Evolutionary conservation across 805 yeast genomes (phyloP).

Genomic region (Schwanniomyces vanrijiae): DNA sequence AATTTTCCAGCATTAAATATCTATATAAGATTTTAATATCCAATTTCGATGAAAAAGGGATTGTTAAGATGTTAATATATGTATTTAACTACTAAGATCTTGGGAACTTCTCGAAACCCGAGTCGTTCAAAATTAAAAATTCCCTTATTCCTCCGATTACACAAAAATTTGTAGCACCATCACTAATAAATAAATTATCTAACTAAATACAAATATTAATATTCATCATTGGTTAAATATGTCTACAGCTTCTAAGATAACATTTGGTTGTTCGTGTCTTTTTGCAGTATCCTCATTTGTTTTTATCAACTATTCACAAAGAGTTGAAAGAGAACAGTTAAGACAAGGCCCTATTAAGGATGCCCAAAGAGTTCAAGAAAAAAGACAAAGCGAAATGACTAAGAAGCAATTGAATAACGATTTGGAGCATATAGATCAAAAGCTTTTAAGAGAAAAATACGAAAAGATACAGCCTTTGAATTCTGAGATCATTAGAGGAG

Average conservation of each 20-base stretch:
- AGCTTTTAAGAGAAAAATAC: constrained; percentile 55
- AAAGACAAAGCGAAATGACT: constrained; percentile 37
- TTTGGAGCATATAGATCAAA: constrained; percentile 66
- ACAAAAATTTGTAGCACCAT: constrained; percentile 3
- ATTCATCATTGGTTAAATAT: constrained; percentile 27
- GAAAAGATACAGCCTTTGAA: constrained; percentile 61
- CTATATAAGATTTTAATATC: background rate
- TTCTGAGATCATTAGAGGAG: constrained; percentile 27
- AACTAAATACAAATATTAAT: no score
- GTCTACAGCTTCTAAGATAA: constrained; percentile 80
- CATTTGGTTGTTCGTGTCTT: constrained; percentile 59
- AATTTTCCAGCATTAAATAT: background rate
- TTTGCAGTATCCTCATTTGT: constrained; percentile 59
- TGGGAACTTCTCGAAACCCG: constrained; percentile 1
- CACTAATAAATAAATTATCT: no score
- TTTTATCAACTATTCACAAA: constrained; percentile 72
- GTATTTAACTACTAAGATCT: background rate
- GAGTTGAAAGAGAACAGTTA: constrained; percentile 65
- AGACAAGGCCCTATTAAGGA: constrained; percentile 86
- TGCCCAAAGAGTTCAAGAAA: constrained; percentile 59
- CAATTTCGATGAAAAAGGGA: background rate
- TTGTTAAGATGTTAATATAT: background rate
- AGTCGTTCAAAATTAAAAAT: constrained; percentile 1
- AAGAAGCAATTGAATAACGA: constrained; percentile 53
- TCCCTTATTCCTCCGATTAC: constrained; percentile 7